These are phyloP conservation scores for Castanea sativa DNA, from an alignment of 306 rosid species.

Conservation along the genomic window DNA sequence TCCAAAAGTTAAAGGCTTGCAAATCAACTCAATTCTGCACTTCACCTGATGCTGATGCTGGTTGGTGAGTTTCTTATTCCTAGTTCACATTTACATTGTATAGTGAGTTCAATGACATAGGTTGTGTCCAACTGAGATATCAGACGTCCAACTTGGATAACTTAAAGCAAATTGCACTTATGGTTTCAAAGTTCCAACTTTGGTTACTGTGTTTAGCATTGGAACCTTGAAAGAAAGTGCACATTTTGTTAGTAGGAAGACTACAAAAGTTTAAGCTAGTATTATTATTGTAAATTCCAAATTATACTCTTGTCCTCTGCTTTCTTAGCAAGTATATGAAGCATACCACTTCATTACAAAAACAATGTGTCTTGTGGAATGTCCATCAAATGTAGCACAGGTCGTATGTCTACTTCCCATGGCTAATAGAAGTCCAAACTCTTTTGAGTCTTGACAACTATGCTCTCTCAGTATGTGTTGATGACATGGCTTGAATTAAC, in stretches of 20 bases:
- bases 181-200: background rate
- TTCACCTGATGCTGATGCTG: slow-evolving; percentile 43
- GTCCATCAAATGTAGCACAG: background rate
- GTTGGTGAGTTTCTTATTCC: slow-evolving; percentile 38
- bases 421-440: too few species aligned
- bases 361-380: background rate
- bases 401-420: background rate
- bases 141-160: background rate
- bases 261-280: background rate
- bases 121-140: background rate
- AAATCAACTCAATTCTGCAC: slow-evolving; percentile 35
- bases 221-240: background rate
- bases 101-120: background rate
- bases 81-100: background rate
- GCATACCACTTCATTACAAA: background rate
- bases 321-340: background rate
- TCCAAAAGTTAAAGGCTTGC: slow-evolving; percentile 24
- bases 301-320: background rate
- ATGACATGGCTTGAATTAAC: too few species aligned
- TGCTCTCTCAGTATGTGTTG: background rate
- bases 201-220: background rate
- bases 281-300: too few species aligned
- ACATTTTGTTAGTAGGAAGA: background rate
- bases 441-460: background rate
- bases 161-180: background rate